phyloP scores from a whole-genome alignment of 148 eudicot genomes.

The Fagopyrum esculentum region DNA sequence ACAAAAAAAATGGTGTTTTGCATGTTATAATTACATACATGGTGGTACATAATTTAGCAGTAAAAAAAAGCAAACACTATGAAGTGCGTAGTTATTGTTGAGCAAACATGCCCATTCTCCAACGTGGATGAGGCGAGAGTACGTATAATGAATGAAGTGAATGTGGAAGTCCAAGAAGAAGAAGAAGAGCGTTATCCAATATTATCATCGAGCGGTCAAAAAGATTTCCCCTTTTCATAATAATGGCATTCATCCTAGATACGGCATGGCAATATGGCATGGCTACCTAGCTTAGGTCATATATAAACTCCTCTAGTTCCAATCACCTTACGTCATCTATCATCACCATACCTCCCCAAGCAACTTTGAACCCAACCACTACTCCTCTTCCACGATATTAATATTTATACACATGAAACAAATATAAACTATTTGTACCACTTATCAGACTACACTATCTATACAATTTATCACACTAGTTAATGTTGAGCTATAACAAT shows the following conservation, averaged over 20 bases:
- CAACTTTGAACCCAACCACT: no score
- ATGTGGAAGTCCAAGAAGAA: not conserved
- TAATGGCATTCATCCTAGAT: not conserved
- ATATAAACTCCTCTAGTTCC: not conserved
- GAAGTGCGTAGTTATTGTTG: not conserved
- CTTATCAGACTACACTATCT: no score
- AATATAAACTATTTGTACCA: no score
- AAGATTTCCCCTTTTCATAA: conserved; percentile 11
- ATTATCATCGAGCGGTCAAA: conserved; percentile 12
- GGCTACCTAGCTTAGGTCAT: not conserved
- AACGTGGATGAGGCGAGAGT: not conserved
- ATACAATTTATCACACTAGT: no score
- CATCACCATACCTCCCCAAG: no score
- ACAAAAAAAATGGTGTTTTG: no score
- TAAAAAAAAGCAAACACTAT: not conserved
- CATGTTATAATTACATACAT: not conserved
- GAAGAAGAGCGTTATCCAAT: conserved; percentile 5
- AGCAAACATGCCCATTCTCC: not conserved
- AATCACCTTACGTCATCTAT: no score
- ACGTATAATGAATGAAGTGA: not conserved
- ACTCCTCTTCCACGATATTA: no score
- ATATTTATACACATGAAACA: no score
- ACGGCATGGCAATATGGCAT: no score
- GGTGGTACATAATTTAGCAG: not conserved
- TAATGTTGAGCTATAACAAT: no score